Percentiles rank a stretch among this genome's conserved stretches.
Conservation (phyloP, 768 basidiomycete species). For the Amanita phalloides region DNA sequence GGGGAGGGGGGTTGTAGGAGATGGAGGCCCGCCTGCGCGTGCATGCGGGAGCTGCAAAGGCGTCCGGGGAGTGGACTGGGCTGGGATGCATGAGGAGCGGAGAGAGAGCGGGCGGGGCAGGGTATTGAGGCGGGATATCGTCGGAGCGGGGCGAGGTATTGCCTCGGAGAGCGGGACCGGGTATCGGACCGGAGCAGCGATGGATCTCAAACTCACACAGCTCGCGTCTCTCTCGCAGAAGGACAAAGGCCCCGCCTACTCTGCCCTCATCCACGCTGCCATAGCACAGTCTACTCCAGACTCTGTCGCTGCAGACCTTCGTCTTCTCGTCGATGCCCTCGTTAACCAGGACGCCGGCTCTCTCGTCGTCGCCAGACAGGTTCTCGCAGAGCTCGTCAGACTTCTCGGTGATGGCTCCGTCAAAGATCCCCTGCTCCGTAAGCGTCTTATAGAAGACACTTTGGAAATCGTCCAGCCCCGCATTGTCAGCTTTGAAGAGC, state of each 20-base stretch:
- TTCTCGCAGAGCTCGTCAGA: slow-evolving; percentile 77
- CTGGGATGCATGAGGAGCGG: slow-evolving; percentile 14
- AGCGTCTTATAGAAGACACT: slow-evolving; percentile 67
- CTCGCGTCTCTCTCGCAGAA: slow-evolving; percentile 63
- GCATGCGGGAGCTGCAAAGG: slow-evolving; percentile 9
- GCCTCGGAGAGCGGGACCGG: slow-evolving; percentile 36
- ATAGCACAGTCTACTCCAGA: slow-evolving; percentile 39
- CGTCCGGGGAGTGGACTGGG: neutral
- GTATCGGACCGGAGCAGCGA: slow-evolving; percentile 36
- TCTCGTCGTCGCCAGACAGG: slow-evolving; percentile 81
- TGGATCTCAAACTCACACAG: slow-evolving; percentile 61
- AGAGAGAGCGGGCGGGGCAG: slow-evolving; percentile 34
- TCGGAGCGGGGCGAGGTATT: slow-evolving; percentile 24
- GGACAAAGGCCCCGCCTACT: slow-evolving; percentile 73
- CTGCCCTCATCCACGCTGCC: slow-evolving; percentile 56
- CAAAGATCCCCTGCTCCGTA: slow-evolving; percentile 45
- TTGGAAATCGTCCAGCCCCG: slow-evolving; percentile 62
- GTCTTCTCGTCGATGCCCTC: slow-evolving; percentile 66
- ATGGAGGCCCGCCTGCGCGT: slow-evolving; percentile 38
- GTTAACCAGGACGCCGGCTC: slow-evolving; percentile 75
- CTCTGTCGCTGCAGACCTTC: slow-evolving; percentile 44
- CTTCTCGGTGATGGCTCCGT: slow-evolving; percentile 46
- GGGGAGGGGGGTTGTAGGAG: slow-evolving; percentile 42
- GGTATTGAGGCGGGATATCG: slow-evolving; percentile 27
- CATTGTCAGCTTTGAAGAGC: slow-evolving; percentile 90